Evolutionary conservation across 2,329 filamentous ascomycete species (phyloP).

Genomic region (Fusarium keratoplasticum): DNA sequence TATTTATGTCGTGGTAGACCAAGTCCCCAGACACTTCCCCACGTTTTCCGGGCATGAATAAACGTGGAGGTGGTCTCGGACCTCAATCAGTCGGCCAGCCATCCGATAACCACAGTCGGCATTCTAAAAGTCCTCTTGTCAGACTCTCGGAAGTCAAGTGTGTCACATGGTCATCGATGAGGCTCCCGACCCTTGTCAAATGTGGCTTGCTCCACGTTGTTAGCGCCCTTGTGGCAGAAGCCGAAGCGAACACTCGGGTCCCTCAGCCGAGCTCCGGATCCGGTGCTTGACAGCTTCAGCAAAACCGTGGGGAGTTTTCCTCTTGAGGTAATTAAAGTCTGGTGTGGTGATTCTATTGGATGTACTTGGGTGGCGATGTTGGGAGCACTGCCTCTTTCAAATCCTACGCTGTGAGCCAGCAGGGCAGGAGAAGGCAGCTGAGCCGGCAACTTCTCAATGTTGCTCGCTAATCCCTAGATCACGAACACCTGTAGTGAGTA

Average conservation of each 20-base stretch:
- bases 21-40: background rate
- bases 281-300: background rate
- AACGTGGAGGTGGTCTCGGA: slow-evolving; percentile 1
- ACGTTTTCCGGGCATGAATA: background rate
- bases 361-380: no score
- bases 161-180: slow-evolving; percentile 7
- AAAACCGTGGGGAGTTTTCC: background rate
- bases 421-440: no score
- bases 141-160: background rate
- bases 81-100: background rate
- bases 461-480: no score
- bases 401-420: no score
- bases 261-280: background rate
- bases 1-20: slow-evolving; percentile 3
- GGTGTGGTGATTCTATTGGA: background rate
- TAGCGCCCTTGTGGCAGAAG: slow-evolving; percentile 2
- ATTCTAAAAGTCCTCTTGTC: background rate
- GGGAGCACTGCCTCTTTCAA: no score
- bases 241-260: slow-evolving; percentile 3
- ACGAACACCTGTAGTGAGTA: no score
- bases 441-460: no score
- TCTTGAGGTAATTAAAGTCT: background rate
- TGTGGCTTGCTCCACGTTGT: background rate
- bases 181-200: slow-evolving; percentile 3
- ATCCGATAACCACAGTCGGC: background rate